Conservation (phyloP, 73 alveolate genomes). For the Breviolum minutum region DNA sequence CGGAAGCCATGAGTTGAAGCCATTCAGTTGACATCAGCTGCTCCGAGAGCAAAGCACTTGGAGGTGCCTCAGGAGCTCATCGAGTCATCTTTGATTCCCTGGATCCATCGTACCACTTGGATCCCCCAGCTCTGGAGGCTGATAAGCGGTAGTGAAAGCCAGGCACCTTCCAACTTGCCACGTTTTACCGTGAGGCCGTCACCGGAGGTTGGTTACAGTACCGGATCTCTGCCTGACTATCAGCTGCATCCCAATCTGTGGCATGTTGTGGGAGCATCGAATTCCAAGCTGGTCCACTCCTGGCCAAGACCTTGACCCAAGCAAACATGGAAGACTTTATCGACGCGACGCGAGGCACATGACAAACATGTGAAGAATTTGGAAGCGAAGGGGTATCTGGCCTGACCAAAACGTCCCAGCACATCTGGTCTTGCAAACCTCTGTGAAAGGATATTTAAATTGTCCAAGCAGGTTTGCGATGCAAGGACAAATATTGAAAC, state of each 20-base stretch:
- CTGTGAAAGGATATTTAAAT: not conserved
- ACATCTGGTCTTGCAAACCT: conserved; percentile 87
- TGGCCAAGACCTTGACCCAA: conserved; percentile 47
- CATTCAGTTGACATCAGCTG: conserved; percentile 68
- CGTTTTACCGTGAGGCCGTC: too few species aligned
- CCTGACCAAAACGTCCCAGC: conserved; percentile 91
- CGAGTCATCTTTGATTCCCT: too few species aligned
- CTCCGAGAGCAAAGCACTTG: conserved; percentile 75
- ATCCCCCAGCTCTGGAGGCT: not conserved
- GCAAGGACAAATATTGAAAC: too few species aligned
- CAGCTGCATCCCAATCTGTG: conserved; percentile 68
- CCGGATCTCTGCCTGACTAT: conserved; percentile 43
- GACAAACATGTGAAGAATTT: too few species aligned
- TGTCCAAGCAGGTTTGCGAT: not conserved
- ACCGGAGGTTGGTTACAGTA: not conserved
- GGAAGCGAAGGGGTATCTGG: not conserved
- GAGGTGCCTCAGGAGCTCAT: conserved; percentile 73
- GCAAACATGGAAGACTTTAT: not conserved
- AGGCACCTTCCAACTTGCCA: not conserved
- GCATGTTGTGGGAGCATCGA: conserved; percentile 57
- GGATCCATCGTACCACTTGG: not conserved
- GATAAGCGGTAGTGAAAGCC: conserved; percentile 10
- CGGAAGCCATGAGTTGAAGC: conserved; percentile 68
- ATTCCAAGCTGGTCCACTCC: conserved; percentile 81
- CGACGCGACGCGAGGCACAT: too few species aligned